phyloP scores from a whole-genome alignment of 441 rosid species.

The Mallotus repandus region DNA sequence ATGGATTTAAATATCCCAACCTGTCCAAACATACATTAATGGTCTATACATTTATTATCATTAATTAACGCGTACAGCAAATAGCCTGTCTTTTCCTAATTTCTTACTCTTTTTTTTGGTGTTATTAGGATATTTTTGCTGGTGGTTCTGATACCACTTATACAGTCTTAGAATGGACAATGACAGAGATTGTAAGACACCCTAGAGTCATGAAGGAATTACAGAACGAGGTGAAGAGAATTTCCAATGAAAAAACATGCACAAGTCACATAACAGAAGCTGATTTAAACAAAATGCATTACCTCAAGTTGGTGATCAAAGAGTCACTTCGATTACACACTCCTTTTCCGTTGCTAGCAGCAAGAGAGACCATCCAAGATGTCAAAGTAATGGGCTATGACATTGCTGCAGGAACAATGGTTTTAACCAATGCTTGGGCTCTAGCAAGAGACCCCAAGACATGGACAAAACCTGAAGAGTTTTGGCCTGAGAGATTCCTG shows the following conservation, averaged over 20 bases:
- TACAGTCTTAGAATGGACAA: constrained; percentile 39
- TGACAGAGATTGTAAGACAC: constrained; percentile 40
- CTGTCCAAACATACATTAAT: too few relatives aligned
- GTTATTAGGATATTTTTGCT: constrained; percentile 35
- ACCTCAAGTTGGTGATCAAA: constrained; percentile 40
- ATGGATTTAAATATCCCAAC: too few relatives aligned
- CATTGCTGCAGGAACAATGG: constrained; percentile 36
- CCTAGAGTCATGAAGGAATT: constrained; percentile 38
- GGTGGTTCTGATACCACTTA: constrained; percentile 48
- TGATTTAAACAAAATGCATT: constrained; percentile 32
- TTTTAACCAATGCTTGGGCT: constrained; percentile 47
- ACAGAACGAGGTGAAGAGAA: constrained; percentile 27
- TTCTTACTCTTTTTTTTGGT: too few relatives aligned
- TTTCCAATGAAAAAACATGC: constrained; percentile 19
- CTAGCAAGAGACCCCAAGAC: constrained; percentile 41
- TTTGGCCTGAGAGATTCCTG: constrained; percentile 49
- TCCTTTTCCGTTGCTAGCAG: constrained; percentile 35
- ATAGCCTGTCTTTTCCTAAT: neutral
- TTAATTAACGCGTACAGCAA: too few relatives aligned
- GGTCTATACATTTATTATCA: too few relatives aligned
- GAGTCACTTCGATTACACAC: constrained; percentile 53
- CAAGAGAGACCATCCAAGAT: constrained; percentile 39
- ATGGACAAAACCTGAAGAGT: constrained; percentile 42
- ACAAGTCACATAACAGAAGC: constrained; percentile 11
- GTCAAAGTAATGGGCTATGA: constrained; percentile 36